Conservation (phyloP, 2,329 filamentous ascomycete genomes). For the Chaetomiaceae sp. region DNA sequence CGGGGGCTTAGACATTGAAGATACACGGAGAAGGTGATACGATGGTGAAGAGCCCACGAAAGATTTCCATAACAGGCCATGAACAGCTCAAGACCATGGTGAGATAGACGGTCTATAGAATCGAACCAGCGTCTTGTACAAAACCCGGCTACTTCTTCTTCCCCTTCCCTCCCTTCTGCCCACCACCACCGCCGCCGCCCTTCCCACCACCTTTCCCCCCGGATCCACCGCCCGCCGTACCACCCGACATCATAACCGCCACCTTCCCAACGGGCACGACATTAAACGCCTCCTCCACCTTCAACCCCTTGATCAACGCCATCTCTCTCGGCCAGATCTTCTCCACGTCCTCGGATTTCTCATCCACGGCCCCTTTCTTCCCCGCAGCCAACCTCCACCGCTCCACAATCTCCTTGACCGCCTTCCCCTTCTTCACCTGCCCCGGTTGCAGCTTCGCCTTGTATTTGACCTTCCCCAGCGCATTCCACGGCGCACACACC, state of each 20-base stretch:
- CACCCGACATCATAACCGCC: constrained; percentile 69
- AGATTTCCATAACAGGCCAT: too few relatives aligned
- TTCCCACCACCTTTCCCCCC: constrained; percentile 36
- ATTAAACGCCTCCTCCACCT: constrained; percentile 77
- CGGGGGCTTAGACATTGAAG: too few relatives aligned
- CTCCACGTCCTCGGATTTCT: constrained; percentile 59
- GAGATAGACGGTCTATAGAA: too few relatives aligned
- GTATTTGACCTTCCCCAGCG: constrained; percentile 73
- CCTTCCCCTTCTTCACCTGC: constrained; percentile 86
- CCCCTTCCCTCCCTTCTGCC: constrained; percentile 15
- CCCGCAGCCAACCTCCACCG: constrained; percentile 64
- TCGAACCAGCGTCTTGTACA: too few relatives aligned
- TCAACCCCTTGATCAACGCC: constrained; percentile 77
- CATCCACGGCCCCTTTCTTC: constrained; percentile 55
- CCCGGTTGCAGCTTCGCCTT: constrained; percentile 94
- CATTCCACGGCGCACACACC: constrained; percentile 61
- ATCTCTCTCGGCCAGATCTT: constrained; percentile 80
- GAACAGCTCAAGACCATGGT: too few relatives aligned
- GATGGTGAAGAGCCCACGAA: too few relatives aligned
- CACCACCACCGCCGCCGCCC: constrained; percentile 15
- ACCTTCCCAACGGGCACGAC: constrained; percentile 76
- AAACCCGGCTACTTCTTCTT: constrained; percentile 14
- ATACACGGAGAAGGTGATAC: too few relatives aligned
- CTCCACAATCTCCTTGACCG: constrained; percentile 82
- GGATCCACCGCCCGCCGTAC: constrained; percentile 41